Base-by-base conservation (phyloP, 441 rosid species). In the Mallotus repandus region DNA sequence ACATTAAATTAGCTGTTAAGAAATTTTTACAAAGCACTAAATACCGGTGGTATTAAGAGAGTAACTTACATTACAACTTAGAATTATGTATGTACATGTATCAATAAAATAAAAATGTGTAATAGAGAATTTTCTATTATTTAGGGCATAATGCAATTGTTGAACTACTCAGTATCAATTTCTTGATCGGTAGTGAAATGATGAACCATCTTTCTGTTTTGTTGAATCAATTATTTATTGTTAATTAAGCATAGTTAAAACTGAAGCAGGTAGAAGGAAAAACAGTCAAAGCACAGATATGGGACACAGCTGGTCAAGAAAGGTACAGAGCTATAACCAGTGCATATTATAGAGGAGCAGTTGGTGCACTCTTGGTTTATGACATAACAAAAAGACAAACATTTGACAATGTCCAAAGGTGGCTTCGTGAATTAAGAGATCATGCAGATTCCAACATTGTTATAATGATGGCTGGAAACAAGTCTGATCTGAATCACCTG, bases 401-500 rank as follows among this genome's bases (percentile, higher is more conserved):
- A 38, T 94, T 94, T 67, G 93, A 89, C 72, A 94, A 89, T 75
- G 92, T 82, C 58, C 83, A 76, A 54, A 84, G 96, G 82, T 94
- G 98, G 98, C 84, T 94, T 45, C 92, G 93, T 0, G 98, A 94
- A 69, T 79, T 92, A 72, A 83, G 94, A 74, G 97, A 92, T 81
- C 97, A 94, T 75, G 94, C 98, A 6, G 97, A 94, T 79, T 94
- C 98, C 60, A 94, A 94, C 89, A 94, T 94, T 67, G 98, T 89
- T 32, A 90, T 94, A 75, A 92, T 94, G 97, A 84, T 94, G 93
- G 92, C 91, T 29, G 98, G 98, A 29, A 94, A 94, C 77, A 94
- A 94, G 77, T 86, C 97, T 1, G 98, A 93, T 77, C 83, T 94
- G 63, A 88, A 87, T 70, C 97, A 94, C 72, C 87, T 91, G 70